Conservation (phyloP, 345 rosid species). For the Psidium guajava region DNA sequence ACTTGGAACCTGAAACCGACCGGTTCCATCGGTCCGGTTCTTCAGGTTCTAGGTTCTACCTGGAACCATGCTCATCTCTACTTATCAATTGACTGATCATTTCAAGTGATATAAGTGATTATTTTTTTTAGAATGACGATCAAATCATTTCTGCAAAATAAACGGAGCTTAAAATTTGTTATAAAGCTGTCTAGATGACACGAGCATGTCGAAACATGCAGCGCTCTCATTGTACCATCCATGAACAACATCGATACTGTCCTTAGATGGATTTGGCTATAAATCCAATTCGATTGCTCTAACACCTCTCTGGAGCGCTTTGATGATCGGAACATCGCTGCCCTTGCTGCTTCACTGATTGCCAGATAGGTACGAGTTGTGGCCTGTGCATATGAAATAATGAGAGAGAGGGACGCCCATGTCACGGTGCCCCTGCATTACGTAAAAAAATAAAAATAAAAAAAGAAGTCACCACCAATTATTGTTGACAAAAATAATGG, state of each 20-base stretch:
- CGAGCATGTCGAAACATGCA: neutral
- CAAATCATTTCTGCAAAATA: neutral
- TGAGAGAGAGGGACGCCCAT: conserved; percentile 62
- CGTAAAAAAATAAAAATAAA: neutral
- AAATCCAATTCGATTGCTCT: conserved; percentile 78
- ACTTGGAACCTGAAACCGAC: too few relatives aligned
- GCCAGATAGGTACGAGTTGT: conserved; percentile 77
- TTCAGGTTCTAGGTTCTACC: too few relatives aligned
- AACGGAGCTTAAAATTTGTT: neutral
- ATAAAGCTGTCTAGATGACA: neutral
- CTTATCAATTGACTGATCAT: too few relatives aligned
- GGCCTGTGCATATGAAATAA: conserved; percentile 77
- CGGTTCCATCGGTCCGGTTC: too few relatives aligned
- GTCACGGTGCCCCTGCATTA: conserved; percentile 50
- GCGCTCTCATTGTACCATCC: conserved; percentile 33
- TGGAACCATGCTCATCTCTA: too few relatives aligned
- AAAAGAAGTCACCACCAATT: neutral
- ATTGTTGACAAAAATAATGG: neutral
- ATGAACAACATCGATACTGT: conserved; percentile 50
- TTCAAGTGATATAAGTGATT: too few relatives aligned
- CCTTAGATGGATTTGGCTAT: conserved; percentile 52
- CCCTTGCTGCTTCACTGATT: conserved; percentile 61
- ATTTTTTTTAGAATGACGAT: too few relatives aligned
- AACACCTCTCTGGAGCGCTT: conserved; percentile 50
- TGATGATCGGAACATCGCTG: conserved; percentile 50